Percentiles rank a stretch among this genome's conserved stretches.
Conservation (phyloP, 2,329 filamentous ascomycete species). For the Xylariaceae sp. region DNA sequence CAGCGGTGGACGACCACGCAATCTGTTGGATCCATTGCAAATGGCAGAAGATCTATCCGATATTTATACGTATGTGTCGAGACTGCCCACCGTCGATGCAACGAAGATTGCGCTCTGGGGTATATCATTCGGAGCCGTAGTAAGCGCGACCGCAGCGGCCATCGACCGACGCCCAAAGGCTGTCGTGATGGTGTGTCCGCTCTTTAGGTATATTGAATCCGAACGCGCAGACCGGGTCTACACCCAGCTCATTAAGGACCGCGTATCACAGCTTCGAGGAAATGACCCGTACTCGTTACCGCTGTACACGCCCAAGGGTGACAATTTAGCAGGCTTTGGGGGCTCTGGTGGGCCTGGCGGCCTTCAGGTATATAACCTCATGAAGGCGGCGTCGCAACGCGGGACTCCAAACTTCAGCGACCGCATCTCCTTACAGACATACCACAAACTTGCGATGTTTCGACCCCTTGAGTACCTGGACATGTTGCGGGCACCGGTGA, state of each 20-base stretch:
- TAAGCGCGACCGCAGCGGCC: constrained; percentile 16
- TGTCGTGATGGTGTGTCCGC: no score
- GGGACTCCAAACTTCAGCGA: constrained; percentile 22
- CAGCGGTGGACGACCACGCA: constrained; percentile 21
- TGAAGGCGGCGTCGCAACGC: constrained; percentile 14
- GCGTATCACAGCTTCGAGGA: constrained; percentile 8
- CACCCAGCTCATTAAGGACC: constrained; percentile 19
- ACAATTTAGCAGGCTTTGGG: constrained; percentile 9
- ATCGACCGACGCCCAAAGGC: constrained; percentile 23
- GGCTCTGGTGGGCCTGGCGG: constrained; percentile 19
- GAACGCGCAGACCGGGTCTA: no score
- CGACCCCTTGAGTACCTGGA: constrained; percentile 22
- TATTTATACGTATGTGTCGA: constrained; percentile 8
- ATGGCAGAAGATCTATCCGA: constrained; percentile 17
- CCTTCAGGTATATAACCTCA: constrained; percentile 20
- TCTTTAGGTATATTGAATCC: no score
- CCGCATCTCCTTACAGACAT: constrained; percentile 27
- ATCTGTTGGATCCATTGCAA: constrained; percentile 19
- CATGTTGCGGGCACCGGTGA: constrained; percentile 17
- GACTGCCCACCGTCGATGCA: constrained; percentile 17
- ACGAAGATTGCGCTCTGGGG: constrained; percentile 20
- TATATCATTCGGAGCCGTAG: constrained; percentile 20
- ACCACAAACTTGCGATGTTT: constrained; percentile 27
- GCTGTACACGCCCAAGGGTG: constrained; percentile 10
- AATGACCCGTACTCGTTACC: constrained; percentile 8